Percentiles rank a stretch among this genome's conserved stretches.
Evolutionary conservation across 2,329 filamentous ascomycete species (phyloP).

Genomic region (Akanthomyces lecanii): DNA sequence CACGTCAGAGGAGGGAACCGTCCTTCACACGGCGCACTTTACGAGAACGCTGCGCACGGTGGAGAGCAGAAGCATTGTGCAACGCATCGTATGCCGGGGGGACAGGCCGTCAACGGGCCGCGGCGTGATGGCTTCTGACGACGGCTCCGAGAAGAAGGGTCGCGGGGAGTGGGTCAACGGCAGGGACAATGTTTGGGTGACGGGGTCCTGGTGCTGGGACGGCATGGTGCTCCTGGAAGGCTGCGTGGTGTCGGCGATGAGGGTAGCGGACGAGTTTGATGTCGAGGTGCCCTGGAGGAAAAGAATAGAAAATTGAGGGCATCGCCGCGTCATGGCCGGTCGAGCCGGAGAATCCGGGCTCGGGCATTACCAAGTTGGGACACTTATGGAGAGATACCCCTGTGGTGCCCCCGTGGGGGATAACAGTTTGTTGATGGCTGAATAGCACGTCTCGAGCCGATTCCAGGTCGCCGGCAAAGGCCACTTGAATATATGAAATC

Average conservation of each 20-base stretch:
- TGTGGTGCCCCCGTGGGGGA: no score
- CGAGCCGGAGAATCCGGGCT: no score
- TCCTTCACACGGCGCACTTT: slow-evolving; percentile 44
- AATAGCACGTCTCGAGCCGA: no score
- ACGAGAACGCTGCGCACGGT: slow-evolving; percentile 49
- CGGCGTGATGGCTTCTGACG: neutral
- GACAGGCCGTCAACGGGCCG: neutral
- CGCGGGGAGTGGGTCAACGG: slow-evolving; percentile 46
- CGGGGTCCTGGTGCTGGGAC: slow-evolving; percentile 61
- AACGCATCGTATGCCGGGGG: slow-evolving; percentile 37
- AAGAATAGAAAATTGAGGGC: neutral
- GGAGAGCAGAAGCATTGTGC: slow-evolving; percentile 44
- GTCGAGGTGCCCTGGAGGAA: slow-evolving; percentile 39
- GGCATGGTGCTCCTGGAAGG: slow-evolving; percentile 60
- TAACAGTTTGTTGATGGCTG: no score
- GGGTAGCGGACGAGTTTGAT: slow-evolving; percentile 48
- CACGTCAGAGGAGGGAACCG: slow-evolving; percentile 33
- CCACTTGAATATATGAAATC: no score
- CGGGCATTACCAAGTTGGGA: no score
- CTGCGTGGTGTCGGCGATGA: slow-evolving; percentile 55
- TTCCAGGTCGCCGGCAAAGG: no score
- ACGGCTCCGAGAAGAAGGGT: neutral
- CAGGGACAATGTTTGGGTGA: slow-evolving; percentile 49
- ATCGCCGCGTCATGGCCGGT: no score
- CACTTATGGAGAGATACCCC: no score